Evolutionary conservation across 768 basidiomycete genomes (phyloP).

Genomic region (Lentinula guzmanii): DNA sequence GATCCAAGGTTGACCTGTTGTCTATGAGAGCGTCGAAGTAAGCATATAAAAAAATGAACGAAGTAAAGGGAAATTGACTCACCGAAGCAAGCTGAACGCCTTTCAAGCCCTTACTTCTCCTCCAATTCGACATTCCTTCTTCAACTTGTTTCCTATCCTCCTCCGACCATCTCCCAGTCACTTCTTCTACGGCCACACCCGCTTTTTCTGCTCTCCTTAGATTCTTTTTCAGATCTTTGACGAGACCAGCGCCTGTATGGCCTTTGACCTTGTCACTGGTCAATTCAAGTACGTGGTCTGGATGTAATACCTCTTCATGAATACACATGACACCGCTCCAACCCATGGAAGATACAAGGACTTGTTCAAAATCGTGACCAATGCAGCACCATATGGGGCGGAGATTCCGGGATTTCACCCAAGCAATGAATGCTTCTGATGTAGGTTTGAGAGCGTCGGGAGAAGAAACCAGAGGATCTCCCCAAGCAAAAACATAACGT

Average conservation of each 20-base stretch:
- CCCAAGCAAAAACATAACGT: slow-evolving; percentile 56
- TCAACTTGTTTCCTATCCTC: slow-evolving; percentile 43
- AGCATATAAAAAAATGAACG: not conserved
- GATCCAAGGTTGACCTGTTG: slow-evolving; percentile 45
- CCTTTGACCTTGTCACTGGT: slow-evolving; percentile 29
- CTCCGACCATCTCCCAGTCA: slow-evolving; percentile 34
- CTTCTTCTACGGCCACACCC: slow-evolving; percentile 41
- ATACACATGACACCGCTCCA: slow-evolving; percentile 63
- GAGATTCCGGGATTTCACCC: slow-evolving; percentile 35
- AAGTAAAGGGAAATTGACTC: slow-evolving; percentile 6
- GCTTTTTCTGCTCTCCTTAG: slow-evolving; percentile 51
- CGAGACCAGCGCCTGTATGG: slow-evolving; percentile 28
- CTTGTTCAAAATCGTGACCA: slow-evolving; percentile 41
- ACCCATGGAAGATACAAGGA: slow-evolving; percentile 39
- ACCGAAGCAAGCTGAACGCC: slow-evolving; percentile 55
- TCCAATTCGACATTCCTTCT: slow-evolving; percentile 52
- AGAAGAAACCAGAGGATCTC: slow-evolving; percentile 51
- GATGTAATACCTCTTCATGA: slow-evolving; percentile 53
- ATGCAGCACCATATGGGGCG: slow-evolving; percentile 59
- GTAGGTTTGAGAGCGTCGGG: slow-evolving; percentile 27
- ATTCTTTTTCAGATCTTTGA: slow-evolving; percentile 61
- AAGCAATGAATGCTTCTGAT: slow-evolving; percentile 37
- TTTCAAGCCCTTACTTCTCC: slow-evolving; percentile 28
- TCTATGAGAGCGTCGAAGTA: slow-evolving; percentile 18
- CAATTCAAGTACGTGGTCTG: slow-evolving; percentile 37